Base-by-base conservation (phyloP, 208 protist species). In the Spongospora subterranea region DNA sequence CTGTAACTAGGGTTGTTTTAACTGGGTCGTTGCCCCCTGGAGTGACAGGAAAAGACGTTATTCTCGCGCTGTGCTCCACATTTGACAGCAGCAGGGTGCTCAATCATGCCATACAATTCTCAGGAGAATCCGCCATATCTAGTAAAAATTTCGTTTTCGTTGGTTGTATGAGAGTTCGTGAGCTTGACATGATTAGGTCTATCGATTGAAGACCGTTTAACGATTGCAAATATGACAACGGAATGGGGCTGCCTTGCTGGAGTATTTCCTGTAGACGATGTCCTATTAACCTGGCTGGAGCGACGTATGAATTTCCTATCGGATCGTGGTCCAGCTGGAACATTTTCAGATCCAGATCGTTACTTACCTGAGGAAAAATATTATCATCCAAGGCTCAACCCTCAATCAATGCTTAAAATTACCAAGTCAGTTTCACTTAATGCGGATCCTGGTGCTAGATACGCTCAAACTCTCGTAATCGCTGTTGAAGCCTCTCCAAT, bases 171-270 rank as follows among this genome's bases (percentile, higher is more conserved):
- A n/a, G n/a, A n/a, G n/a, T n/a, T n/a, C n/a, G n/a, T n/a, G n/a
- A n/a, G n/a, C n/a, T n/a, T n/a, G n/a, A n/a, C n/a, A n/a, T n/a
- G 13, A n/a, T 6, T 0, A 13, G 39, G 13, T 11, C 88, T 96
- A 0, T 93, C 94, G 20, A 90, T 96, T 40, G 95, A 96, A 82
- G 94, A 96, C 40, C 91, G 94, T 20, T 91, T 96, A 17, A 93
- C 95, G n/a, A 94, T 96, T 53, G 94, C 95, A 6, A 96, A 96
- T 88, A 96, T 96, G 95, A 95, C 95, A 6, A 96, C 95, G 6
- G 95, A 96, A 88, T 96, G 95, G 95, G 95, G 94, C 29, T 93
- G 45, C 24, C 35, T 93, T 0, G 41, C 71, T 17, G 95, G 95
- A 0, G 89, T 96, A 45, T 96, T 96, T 88, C 94, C 95, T 17